Percentiles rank a stretch among this genome's conserved stretches.
These are phyloP conservation scores for Populus hybrid DNA, from an alignment of 441 rosid species.

Conservation along the genomic window DNA sequence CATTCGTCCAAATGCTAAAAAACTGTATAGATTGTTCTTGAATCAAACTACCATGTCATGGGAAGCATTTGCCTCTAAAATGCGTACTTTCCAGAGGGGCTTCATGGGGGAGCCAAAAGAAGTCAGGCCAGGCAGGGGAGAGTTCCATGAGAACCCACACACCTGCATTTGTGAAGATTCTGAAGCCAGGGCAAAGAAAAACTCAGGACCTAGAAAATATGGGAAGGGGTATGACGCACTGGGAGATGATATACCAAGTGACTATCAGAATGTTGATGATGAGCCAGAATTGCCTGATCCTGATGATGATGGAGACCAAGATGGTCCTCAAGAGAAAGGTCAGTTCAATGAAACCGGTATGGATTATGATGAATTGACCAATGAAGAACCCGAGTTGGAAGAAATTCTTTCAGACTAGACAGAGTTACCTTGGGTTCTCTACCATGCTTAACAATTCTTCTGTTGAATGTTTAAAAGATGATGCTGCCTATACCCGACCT, in stretches of 20 bases:
- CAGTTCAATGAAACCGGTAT: conserved; percentile 42
- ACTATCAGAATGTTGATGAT: conserved; percentile 43
- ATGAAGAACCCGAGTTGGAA: conserved; percentile 78
- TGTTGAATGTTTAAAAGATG: background rate
- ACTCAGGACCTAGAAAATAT: conserved; percentile 38
- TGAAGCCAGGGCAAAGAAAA: conserved; percentile 40
- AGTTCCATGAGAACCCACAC: conserved; percentile 95
- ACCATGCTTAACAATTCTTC: background rate
- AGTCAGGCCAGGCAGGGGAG: conserved; percentile 91
- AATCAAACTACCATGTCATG: conserved; percentile 67
- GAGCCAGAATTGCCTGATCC: conserved; percentile 30
- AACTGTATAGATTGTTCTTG: conserved; percentile 67
- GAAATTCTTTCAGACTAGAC: conserved; percentile 77
- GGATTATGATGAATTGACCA: conserved; percentile 58
- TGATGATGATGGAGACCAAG: conserved; percentile 40
- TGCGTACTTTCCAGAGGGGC: conserved; percentile 73
- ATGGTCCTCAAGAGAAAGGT: conserved; percentile 39
- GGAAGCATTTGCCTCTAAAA: conserved; percentile 83
- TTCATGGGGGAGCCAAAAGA: conserved; percentile 98
- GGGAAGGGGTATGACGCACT: conserved; percentile 41
- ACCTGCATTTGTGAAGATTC: conserved; percentile 80
- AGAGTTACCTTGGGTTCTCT: background rate
- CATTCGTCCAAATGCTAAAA: conserved; percentile 90
- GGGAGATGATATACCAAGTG: conserved; percentile 30
- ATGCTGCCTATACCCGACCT: background rate